Conservation (phyloP, 2,329 filamentous ascomycete species). For the Ceratocystis cubensis region DNA sequence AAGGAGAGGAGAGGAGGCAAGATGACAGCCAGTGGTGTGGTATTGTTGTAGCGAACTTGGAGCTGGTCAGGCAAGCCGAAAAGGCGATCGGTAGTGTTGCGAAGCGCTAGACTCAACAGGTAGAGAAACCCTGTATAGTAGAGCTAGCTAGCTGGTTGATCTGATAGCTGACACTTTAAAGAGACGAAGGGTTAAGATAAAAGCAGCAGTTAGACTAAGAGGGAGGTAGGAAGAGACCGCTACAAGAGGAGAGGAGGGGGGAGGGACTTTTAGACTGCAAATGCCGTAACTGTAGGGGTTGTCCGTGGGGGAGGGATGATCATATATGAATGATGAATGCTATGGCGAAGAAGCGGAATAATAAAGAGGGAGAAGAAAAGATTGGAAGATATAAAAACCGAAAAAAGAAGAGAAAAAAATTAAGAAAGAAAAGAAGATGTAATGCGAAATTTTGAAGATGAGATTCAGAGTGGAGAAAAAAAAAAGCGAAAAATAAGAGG, state of each 20-base stretch:
- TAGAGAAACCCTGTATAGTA: not conserved
- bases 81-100: not conserved
- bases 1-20: not conserved
- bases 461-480: not conserved
- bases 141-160: not conserved
- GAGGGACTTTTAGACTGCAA: not conserved
- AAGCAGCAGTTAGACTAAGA: not conserved
- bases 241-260: not conserved
- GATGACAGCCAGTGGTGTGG: not conserved
- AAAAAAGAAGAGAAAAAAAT: not conserved
- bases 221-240: not conserved
- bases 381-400: not conserved
- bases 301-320: not conserved
- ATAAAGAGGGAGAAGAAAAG: not conserved
- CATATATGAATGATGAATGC: not conserved
- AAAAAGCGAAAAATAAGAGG: conserved; percentile 14
- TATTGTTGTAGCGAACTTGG: not conserved
- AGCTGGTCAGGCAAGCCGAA: no score
- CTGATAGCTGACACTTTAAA: not conserved
- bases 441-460: not conserved
- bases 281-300: not conserved
- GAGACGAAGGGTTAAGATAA: not conserved
- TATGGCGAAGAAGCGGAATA: not conserved
- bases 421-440: not conserved
- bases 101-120: not conserved